Evolutionary conservation across 192 early-diverging fungal species (phyloP).

Genomic region (Mortierella claussenii): DNA sequence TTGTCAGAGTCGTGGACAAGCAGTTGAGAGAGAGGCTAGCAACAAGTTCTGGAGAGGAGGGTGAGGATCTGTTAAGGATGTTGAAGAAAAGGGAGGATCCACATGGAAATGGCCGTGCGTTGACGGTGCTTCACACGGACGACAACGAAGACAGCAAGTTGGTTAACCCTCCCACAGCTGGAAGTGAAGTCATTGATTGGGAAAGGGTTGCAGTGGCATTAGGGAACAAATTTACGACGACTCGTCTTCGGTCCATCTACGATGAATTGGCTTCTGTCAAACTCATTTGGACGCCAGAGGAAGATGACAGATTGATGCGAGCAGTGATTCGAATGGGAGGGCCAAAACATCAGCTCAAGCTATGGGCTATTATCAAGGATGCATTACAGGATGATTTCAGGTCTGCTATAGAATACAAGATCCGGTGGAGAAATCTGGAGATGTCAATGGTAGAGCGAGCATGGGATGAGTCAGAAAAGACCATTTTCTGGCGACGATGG

Average conservation of each 20-base stretch:
- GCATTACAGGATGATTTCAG: conserved; percentile 25
- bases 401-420: conserved; percentile 24
- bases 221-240: conserved; percentile 25
- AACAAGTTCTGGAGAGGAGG: no score
- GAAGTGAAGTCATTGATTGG: conserved; percentile 28
- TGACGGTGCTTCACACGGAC: neutral
- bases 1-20: conserved; percentile 27
- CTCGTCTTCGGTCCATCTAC: conserved; percentile 18
- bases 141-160: neutral
- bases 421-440: conserved; percentile 35
- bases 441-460: conserved; percentile 37
- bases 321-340: conserved; percentile 46
- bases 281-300: conserved; percentile 49
- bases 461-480: conserved; percentile 39
- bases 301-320: conserved; percentile 33
- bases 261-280: conserved; percentile 23
- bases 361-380: conserved; percentile 43
- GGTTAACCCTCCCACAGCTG: neutral
- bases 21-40: conserved; percentile 11
- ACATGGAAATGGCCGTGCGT: neutral
- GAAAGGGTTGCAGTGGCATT: conserved; percentile 7
- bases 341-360: conserved; percentile 30
- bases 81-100: neutral
- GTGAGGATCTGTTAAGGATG: neutral
- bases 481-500: conserved; percentile 41